Percentiles rank a stretch among this genome's conserved stretches.
These are phyloP conservation scores for Casaregolazyma suthepensis DNA, from an alignment of 1,139 yeast genomes.

Conservation along the genomic window DNA sequence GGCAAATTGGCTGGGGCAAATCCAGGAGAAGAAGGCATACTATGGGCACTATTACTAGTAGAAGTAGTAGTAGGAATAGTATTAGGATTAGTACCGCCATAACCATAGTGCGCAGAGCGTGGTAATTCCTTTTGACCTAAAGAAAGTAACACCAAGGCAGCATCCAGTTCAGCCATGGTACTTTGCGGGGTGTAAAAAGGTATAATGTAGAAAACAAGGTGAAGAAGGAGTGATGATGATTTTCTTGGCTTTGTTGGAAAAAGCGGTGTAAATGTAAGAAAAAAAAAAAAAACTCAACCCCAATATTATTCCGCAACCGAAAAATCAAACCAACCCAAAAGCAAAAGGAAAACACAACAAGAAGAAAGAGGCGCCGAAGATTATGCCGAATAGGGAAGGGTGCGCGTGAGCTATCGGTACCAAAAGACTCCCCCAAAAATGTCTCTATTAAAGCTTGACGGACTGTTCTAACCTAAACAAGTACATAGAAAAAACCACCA, in stretches of 20 bases:
- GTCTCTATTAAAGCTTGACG: neutral
- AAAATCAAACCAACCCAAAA: neutral
- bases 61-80: neutral
- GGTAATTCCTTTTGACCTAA: conserved; percentile 7
- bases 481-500: neutral
- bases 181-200: neutral
- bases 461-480: neutral
- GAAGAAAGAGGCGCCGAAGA: neutral
- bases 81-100: neutral
- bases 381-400: neutral
- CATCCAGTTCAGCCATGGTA: conserved; percentile 12
- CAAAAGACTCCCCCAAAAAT: neutral
- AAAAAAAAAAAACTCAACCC: neutral
- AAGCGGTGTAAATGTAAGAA: neutral
- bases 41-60: neutral
- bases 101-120: neutral
- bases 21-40: neutral
- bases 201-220: neutral
- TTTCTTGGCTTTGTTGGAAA: neutral
- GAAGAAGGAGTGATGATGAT: neutral
- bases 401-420: neutral
- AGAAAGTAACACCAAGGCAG: conserved; percentile 12
- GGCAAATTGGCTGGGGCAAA: neutral
- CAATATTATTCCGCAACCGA: neutral
- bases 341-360: neutral